Conservation (phyloP, 2,329 filamentous ascomycete species). For the Alternaria alternata region DNA sequence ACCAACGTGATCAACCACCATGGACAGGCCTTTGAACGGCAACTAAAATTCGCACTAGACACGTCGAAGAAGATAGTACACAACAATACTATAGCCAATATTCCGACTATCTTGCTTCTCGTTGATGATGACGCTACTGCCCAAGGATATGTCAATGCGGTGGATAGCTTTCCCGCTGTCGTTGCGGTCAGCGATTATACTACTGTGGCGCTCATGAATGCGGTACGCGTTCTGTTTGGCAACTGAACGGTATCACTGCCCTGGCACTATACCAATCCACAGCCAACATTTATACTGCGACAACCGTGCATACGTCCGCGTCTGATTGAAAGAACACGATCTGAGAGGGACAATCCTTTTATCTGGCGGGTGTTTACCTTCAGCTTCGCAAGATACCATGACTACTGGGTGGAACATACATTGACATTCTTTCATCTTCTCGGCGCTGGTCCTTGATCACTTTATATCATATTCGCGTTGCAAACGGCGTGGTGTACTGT, state of each 20-base stretch:
- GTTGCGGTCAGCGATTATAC: slow-evolving; percentile 42
- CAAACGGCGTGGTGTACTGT: background rate
- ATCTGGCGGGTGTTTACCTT: background rate
- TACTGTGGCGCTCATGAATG: slow-evolving; percentile 34
- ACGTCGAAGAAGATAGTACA: slow-evolving; percentile 27
- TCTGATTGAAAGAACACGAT: background rate
- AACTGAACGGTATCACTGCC: background rate
- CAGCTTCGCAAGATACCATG: background rate
- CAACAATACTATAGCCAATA: slow-evolving; percentile 20
- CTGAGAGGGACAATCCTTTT: background rate
- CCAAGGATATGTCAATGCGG: slow-evolving; percentile 28
- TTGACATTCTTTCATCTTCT: accelerated
- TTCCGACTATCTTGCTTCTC: slow-evolving; percentile 41
- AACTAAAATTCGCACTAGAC: slow-evolving; percentile 41
- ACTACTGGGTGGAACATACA: background rate
- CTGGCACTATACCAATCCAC: background rate
- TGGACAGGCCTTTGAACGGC: slow-evolving; percentile 38
- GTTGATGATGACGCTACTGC: slow-evolving; percentile 27
- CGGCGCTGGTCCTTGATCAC: background rate
- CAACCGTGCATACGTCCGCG: background rate
- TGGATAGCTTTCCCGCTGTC: slow-evolving; percentile 39
- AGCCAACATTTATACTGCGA: accelerated
- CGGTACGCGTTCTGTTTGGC: slow-evolving; percentile 39
- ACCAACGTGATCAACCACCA: slow-evolving; percentile 36
- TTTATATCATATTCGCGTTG: too few relatives aligned